phyloP scores from a whole-genome alignment of 176 grass and related monocot species.

The Eremochloa ophiuroides region DNA sequence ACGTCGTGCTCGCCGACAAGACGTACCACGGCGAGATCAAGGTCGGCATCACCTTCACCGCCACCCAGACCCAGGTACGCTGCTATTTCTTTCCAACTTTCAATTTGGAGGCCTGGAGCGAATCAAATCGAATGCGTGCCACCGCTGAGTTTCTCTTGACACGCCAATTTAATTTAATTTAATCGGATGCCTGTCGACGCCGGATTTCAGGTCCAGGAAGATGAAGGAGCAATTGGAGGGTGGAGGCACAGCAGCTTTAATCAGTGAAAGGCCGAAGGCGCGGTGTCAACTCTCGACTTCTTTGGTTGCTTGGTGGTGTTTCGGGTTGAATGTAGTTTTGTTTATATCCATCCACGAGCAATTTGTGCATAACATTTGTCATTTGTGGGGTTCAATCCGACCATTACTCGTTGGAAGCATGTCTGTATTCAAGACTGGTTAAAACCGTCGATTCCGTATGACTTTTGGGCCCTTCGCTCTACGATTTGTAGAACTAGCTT shows the following conservation, averaged over 20 bases:
- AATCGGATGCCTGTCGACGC: background rate
- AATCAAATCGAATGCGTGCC: too few relatives aligned
- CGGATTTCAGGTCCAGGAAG: conserved; percentile 10
- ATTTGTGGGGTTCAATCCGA: too few relatives aligned
- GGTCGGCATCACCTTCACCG: conserved; percentile 56
- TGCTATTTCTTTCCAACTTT: too few relatives aligned
- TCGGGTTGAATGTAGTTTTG: background rate
- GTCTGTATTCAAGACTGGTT: too few relatives aligned
- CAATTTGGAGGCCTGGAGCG: background rate
- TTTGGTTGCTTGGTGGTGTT: background rate
- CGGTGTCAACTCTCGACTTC: background rate
- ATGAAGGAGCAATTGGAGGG: conserved; percentile 17
- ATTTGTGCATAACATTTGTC: background rate
- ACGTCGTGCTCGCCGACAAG: conserved; percentile 52
- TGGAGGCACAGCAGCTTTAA: conserved; percentile 32
- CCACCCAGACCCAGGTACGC: conserved; percentile 52
- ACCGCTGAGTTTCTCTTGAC: too few relatives aligned
- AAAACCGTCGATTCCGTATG: too few relatives aligned
- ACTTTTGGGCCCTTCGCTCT: too few relatives aligned
- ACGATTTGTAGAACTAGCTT: too few relatives aligned
- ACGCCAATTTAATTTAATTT: background rate
- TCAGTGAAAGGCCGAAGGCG: background rate
- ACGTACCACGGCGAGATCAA: conserved; percentile 71
- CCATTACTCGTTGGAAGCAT: too few relatives aligned
- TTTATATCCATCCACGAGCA: background rate